phyloP scores from a whole-genome alignment of 2,329 filamentous ascomycete species.

The Fusarium lateritium region DNA sequence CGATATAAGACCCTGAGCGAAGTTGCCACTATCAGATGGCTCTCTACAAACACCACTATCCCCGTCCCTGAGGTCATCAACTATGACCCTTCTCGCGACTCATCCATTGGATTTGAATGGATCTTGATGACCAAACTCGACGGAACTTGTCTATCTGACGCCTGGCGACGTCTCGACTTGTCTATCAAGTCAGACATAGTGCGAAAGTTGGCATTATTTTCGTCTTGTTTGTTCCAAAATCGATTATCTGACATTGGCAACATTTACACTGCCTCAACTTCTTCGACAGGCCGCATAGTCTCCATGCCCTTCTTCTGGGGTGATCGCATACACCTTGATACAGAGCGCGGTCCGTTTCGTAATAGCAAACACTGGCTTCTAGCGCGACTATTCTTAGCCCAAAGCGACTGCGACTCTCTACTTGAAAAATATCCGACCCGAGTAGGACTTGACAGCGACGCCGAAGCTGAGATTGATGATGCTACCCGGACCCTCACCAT shows the following conservation, averaged over 20 bases:
- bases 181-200: conserved; percentile 7
- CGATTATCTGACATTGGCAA: conserved; percentile 48
- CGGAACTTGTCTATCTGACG: conserved; percentile 50
- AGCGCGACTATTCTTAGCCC: conserved; percentile 41
- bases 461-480: conserved; percentile 52
- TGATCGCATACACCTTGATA: conserved; percentile 48
- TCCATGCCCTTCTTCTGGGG: conserved; percentile 55
- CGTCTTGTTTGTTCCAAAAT: conserved; percentile 38
- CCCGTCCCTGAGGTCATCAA: conserved; percentile 54
- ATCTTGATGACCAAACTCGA: conserved; percentile 55
- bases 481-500: conserved; percentile 47
- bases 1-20: conserved; percentile 56
- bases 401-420: conserved; percentile 8
- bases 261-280: conserved; percentile 20
- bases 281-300: conserved; percentile 50
- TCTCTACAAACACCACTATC: conserved; percentile 50
- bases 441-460: conserved; percentile 13
- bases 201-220: conserved; percentile 18
- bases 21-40: conserved; percentile 57
- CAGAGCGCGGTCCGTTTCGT: conserved; percentile 55
- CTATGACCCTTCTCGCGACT: conserved; percentile 51
- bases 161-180: conserved; percentile 40
- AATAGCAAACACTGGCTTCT: conserved; percentile 56
- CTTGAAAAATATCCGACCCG: conserved; percentile 4
- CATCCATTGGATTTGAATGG: conserved; percentile 58